phyloP scores from a whole-genome alignment of 2,329 filamentous ascomycete species.

The Allantophomopsis cytisporea region DNA sequence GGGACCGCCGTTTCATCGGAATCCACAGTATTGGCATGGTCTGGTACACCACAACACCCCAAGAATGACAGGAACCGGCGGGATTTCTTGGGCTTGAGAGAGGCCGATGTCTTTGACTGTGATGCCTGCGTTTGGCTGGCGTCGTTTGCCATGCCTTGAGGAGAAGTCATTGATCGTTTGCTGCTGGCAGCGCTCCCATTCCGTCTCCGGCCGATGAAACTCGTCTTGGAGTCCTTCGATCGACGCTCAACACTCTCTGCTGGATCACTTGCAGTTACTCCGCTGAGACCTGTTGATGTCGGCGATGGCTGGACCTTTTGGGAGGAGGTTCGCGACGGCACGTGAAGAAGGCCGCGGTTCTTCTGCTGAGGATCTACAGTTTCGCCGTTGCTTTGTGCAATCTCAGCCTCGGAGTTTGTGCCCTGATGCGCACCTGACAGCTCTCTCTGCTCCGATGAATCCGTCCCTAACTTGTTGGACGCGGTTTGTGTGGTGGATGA shows the following conservation, averaged over 20 bases:
- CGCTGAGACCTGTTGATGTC: conserved; percentile 44
- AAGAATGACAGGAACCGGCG: conserved; percentile 30
- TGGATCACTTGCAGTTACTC: conserved; percentile 42
- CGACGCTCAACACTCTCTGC: conserved; percentile 48
- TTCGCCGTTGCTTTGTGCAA: conserved; percentile 10
- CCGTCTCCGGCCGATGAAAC: conserved; percentile 46
- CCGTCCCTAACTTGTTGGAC: conserved; percentile 6
- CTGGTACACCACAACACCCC: conserved; percentile 30
- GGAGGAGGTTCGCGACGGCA: conserved; percentile 49
- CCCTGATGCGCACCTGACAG: conserved; percentile 10
- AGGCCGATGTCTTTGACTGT: conserved; percentile 13
- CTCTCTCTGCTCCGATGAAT: conserved; percentile 9
- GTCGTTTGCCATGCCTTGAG: conserved; percentile 22
- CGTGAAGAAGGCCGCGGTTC: conserved; percentile 37
- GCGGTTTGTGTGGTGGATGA: conserved; percentile 15
- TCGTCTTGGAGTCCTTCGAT: conserved; percentile 53
- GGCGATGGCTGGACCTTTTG: conserved; percentile 45
- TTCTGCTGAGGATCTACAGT: conserved; percentile 19
- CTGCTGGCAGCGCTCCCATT: conserved; percentile 57
- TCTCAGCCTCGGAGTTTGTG: conserved; percentile 10
- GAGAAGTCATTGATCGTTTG: conserved; percentile 37
- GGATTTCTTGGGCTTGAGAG: conserved; percentile 23
- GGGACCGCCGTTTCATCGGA: conserved; percentile 26
- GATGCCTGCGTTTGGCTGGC: conserved; percentile 18
- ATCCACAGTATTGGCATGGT: conserved; percentile 23